Base-by-base conservation (phyloP, 2,329 filamentous ascomycete species). In the Fusarium brachygibbosum region DNA sequence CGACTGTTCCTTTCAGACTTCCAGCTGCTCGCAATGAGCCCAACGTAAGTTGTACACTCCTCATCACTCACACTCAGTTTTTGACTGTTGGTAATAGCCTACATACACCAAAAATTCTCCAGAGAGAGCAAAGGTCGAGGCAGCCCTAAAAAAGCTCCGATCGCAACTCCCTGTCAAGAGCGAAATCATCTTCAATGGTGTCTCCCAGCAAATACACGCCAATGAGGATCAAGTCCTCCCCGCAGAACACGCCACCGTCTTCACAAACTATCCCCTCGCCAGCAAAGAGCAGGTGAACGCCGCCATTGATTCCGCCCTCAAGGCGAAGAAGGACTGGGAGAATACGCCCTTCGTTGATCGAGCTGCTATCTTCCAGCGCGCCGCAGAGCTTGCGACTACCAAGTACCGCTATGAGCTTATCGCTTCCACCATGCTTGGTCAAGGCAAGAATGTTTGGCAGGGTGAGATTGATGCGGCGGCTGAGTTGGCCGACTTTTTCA, bases 371-470 rank as follows among this genome's bases (percentile, higher is more conserved):
- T 98, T 98, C 84, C 88, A 98, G 76, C 97, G 97, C 85, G 95
- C 96, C 1, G 95, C 95, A 11, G 94, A 98, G 77, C 85, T 98
- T 54, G 88, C 98, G 66, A 85, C 92, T 46, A 91, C 88, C 67
- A 98, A 98, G 83, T 98, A 98, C 82, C 89, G 96, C 76, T 97
- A 97, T 82, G 93, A 98, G 55, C 88, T 98, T 71, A 97, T 98
- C 91, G 95, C 96, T 5, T 89, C 93, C 31, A 98, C 96, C 4
- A 97, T 98, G 89, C 84, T 97, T 28, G 95, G 95, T 54, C 95
- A 99, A 82, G 95, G 96, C 75, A 98, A 98, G 88, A 98, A 98
- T 79, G 93, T 93, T 38, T 98, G 94, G 94, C 96, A 98, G 82
- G 95, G 95, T 5, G 95, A 98, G 86, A 98, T 98, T 66, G 95